Base-by-base conservation (phyloP, 345 rosid species). In the Populus davidiana region DNA sequence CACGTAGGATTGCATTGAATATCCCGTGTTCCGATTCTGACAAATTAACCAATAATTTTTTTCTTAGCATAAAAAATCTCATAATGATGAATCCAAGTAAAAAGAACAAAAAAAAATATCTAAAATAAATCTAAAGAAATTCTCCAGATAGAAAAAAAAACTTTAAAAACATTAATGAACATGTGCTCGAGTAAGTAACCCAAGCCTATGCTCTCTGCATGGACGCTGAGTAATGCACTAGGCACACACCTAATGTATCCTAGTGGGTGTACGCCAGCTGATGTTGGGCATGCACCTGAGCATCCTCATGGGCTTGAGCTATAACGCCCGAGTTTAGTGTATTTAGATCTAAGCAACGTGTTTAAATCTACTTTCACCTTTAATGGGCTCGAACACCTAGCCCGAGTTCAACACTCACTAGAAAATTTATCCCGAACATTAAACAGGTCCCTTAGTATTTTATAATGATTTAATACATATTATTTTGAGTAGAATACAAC, bases 11-110 rank as follows among this genome's bases (percentile, higher is more conserved):
- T 16, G 97, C 92, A 44, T 93, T 96, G 93, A 96, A 96, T 49
- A 96, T 93, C 69, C 96, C 99, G 71, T 91, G 86, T 79, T 96
- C 99, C 5, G 99, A 93, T 77, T 96, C 99, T 96, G 83, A 44
- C 47, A 70, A 23, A 9, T 59, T 59, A 23, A 70, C 29, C 12
- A 52, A 25, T 18, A 50, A 36, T 50, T 8, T 35, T n/a, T 13
- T 61, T 67, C 18, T n/a, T n/a, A 9, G 63, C 6, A 59, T 59
- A 9, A 9, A 23, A 10, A 9, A 59, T n/a, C 0, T 59, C 29
- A 59, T n/a, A 33, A 33, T 4, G 35, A 33, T 33, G 5, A 33
- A 4, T 33, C 35, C 0, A 4, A 33, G 5, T 33, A 33, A 4
- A 31, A 33, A 33, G 0, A 33, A 33, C 5, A 33, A 33, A 33